Evolutionary conservation across 2,329 filamentous ascomycete species (phyloP), one percentile per base, ranked within the genome.

Genomic region (Blastomyces gilchristii): DNA sequence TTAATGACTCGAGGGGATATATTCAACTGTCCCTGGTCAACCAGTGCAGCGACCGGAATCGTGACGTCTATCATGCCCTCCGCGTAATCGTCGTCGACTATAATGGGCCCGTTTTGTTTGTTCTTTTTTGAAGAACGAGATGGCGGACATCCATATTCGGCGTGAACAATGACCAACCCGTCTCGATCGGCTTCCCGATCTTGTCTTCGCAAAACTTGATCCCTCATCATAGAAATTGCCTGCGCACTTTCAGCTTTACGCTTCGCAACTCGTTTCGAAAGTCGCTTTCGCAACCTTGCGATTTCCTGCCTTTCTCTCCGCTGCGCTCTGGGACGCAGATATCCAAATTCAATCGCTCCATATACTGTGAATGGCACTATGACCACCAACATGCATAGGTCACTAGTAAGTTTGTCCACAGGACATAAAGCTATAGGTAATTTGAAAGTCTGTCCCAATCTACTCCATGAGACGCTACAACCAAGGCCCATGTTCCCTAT

Each of bases 21-120:
- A 49, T 72, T 68, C 60, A 79, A 67, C 65, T 79, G 77, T 28
- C 74, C 70, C 43, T 71, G 72, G 56, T 78, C 75, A 14, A 79
- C 77, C 61, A 77, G 68, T n/a, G 75, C 75, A 62, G 77, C 77
- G n/a, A 78, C 72, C 5, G 77, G 74, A 41, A 78, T 72, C 2
- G 76, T 78, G 39, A 78, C 77, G 68, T 79, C 75, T 16, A 72
- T 70, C 47, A 65, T 58, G 25, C 39, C 18, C 22, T 62, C 28
- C 4, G 45, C 41, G n/a, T 47, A n/a, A 28, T 54, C 28, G 7
- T 28, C 64, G 37, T 72, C 69, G 25, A 68, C 64, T 37, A 73
- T 70, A 9, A 62, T 66, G 22, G 64, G 66, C 16, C 66, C 68
- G 14, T 60, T 62, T 39, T 68, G 68, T 9, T 63, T 62, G 54